phyloP scores from a whole-genome alignment of 352 stramenopile genomes.

The Pythium aphanidermatum region DNA sequence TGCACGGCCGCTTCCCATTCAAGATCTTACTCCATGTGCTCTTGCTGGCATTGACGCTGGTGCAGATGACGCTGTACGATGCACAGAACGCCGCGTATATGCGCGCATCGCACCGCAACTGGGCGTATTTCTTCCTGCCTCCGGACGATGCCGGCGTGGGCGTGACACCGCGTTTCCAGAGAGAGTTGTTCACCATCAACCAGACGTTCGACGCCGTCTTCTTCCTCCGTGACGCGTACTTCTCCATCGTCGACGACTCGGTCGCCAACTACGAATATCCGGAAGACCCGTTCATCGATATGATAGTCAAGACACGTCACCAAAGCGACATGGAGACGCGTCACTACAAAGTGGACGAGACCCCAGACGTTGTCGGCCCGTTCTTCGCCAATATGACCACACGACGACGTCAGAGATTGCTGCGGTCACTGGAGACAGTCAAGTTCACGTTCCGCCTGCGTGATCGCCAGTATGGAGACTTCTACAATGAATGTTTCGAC shows the following conservation, averaged over 20 bases:
- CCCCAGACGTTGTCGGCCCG: constrained; percentile 38
- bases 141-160: constrained; percentile 43
- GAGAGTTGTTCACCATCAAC: constrained; percentile 72
- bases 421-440: constrained; percentile 40
- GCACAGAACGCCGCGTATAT: constrained; percentile 82
- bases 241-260: constrained; percentile 52
- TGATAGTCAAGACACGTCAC: constrained; percentile 10
- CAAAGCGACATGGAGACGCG: constrained; percentile 12
- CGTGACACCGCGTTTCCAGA: constrained; percentile 50
- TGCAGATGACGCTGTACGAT: constrained; percentile 74
- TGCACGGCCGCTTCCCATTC: constrained; percentile 70
- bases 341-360: constrained; percentile 38
- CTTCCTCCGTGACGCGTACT: constrained; percentile 74
- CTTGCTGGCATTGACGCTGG: constrained; percentile 65
- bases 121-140: constrained; percentile 82
- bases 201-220: constrained; percentile 52
- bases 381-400: constrained; percentile 37
- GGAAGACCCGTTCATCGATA: constrained; percentile 12
- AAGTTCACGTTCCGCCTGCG: constrained; percentile 52
- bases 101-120: constrained; percentile 78
- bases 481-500: constrained; percentile 83
- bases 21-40: constrained; percentile 76
- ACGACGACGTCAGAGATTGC: constrained; percentile 34
- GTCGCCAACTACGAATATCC: constrained; percentile 83
- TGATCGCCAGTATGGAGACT: constrained; percentile 66